Percentiles rank a stretch among this genome's conserved stretches.
These are phyloP conservation scores for Mycena olivaceomarginata DNA, from an alignment of 768 basidiomycete genomes.

Conservation along the genomic window DNA sequence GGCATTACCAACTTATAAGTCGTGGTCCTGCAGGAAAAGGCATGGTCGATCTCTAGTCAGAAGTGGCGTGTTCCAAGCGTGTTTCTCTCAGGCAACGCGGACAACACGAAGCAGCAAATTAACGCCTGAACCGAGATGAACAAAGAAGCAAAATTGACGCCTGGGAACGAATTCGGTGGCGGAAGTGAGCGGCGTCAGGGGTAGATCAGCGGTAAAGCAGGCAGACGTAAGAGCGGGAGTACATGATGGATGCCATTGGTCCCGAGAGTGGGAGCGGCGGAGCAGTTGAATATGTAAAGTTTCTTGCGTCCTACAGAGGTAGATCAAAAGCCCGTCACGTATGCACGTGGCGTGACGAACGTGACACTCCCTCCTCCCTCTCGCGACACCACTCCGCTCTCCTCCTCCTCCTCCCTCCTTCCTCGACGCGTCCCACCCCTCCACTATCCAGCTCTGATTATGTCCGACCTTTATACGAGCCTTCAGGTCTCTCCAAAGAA, in stretches of 20 bases:
- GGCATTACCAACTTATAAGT: constrained; percentile 14
- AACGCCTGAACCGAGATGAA: background rate
- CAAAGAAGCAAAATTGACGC: constrained; percentile 7
- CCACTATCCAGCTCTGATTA: constrained; percentile 42
- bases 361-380: constrained; percentile 6
- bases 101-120: constrained; percentile 1
- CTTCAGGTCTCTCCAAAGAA: constrained; percentile 82
- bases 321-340: background rate
- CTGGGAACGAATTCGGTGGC: constrained; percentile 20
- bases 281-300: background rate
- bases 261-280: background rate
- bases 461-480: constrained; percentile 79
- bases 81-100: constrained; percentile 26
- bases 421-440: constrained; percentile 45
- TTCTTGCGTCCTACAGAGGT: background rate
- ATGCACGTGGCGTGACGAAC: constrained; percentile 18
- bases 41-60: constrained; percentile 21
- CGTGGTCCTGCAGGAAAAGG: constrained; percentile 14
- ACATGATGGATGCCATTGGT: background rate
- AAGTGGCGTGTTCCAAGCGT: constrained; percentile 36
- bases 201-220: constrained; percentile 1
- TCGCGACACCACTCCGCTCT: constrained; percentile 41
- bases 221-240: constrained; percentile 12
- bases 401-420: constrained; percentile 24
- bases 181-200: constrained; percentile 26